A percentile compares a stretch with the other conserved stretches of the same genome.
Conservation (phyloP, 1,139 yeast genomes). For the Tardiomyces blankii region DNA sequence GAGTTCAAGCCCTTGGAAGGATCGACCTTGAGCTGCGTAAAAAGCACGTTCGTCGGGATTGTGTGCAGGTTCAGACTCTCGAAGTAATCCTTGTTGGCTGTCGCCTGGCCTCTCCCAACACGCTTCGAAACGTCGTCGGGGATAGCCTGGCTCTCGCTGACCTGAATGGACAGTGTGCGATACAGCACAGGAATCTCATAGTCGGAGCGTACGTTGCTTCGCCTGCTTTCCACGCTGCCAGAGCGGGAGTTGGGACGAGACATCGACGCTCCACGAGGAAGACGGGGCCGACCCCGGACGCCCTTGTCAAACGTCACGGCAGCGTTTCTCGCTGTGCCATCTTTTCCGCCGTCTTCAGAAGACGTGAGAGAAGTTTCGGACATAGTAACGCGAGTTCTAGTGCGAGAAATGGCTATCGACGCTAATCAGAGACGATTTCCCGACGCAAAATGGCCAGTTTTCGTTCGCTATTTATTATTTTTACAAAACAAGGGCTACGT, state of each 20-base stretch:
- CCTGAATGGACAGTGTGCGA: background rate
- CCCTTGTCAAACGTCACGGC: too few species aligned
- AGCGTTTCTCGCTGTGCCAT: too few species aligned
- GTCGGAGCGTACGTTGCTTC: background rate
- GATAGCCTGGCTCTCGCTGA: background rate
- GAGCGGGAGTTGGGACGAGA: background rate
- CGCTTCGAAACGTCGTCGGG: background rate
- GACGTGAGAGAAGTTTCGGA: too few species aligned
- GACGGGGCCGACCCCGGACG: too few species aligned
- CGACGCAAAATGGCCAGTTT: too few species aligned
- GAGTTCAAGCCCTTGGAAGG: conserved; percentile 22
- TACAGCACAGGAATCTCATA: background rate
- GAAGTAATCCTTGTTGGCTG: conserved; percentile 6
- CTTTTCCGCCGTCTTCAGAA: too few species aligned
- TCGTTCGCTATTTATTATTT: too few species aligned
- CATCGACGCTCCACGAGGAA: background rate
- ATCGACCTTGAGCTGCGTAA: conserved; percentile 9
- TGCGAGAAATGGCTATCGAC: too few species aligned
- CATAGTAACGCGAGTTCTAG: too few species aligned
- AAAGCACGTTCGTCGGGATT: conserved; percentile 4
- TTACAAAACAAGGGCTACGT: too few species aligned
- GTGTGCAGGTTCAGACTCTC: conserved; percentile 11
- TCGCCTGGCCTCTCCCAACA: background rate
- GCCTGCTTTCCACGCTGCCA: background rate
- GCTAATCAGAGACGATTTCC: too few species aligned